These are phyloP conservation scores for Phytophthora pseudosyringae DNA, from an alignment of 352 stramenopile genomes.

Conservation along the genomic window DNA sequence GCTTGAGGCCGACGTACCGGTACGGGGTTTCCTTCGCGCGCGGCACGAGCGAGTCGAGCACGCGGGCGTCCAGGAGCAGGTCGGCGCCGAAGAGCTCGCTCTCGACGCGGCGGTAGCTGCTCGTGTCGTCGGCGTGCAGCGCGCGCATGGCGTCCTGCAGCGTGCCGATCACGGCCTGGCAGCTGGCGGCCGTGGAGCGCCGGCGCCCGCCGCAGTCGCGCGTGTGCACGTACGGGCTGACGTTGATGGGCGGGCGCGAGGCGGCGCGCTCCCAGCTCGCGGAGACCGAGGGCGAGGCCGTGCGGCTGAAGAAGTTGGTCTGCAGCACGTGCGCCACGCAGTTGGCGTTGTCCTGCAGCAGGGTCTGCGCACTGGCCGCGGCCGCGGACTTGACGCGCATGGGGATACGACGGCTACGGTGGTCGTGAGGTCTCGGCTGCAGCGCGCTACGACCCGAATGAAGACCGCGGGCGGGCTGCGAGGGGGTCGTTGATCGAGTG, in stretches of 20 bases:
- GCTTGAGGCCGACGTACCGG: slow-evolving; percentile 80
- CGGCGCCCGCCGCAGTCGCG: slow-evolving; percentile 49
- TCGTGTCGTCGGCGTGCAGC: slow-evolving; percentile 58
- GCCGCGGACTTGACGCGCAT: slow-evolving; percentile 39
- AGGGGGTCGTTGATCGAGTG: slow-evolving; percentile 11
- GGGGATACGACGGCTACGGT: slow-evolving; percentile 3
- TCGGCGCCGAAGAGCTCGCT: slow-evolving; percentile 61
- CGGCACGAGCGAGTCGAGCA: slow-evolving; percentile 72
- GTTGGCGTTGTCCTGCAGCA: slow-evolving; percentile 46
- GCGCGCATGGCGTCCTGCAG: slow-evolving; percentile 66
- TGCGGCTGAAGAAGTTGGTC: slow-evolving; percentile 44
- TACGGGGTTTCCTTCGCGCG: slow-evolving; percentile 74
- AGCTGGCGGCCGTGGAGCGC: slow-evolving; percentile 57
- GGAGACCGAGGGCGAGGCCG: slow-evolving; percentile 37
- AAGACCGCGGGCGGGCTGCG: slow-evolving; percentile 4
- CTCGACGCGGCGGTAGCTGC: slow-evolving; percentile 61
- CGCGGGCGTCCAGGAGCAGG: slow-evolving; percentile 67
- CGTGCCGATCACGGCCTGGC: slow-evolving; percentile 61
- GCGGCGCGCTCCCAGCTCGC: slow-evolving; percentile 45
- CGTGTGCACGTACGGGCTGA: slow-evolving; percentile 54
- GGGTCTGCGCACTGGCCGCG: slow-evolving; percentile 27
- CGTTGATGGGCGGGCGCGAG: slow-evolving; percentile 47
- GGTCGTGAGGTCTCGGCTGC: not conserved
- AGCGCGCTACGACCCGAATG: slow-evolving; percentile 32
- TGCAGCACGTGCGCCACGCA: slow-evolving; percentile 43